Evolutionary conservation across 257 asterid species (phyloP).

Genomic region (Ligustrum vulgare): DNA sequence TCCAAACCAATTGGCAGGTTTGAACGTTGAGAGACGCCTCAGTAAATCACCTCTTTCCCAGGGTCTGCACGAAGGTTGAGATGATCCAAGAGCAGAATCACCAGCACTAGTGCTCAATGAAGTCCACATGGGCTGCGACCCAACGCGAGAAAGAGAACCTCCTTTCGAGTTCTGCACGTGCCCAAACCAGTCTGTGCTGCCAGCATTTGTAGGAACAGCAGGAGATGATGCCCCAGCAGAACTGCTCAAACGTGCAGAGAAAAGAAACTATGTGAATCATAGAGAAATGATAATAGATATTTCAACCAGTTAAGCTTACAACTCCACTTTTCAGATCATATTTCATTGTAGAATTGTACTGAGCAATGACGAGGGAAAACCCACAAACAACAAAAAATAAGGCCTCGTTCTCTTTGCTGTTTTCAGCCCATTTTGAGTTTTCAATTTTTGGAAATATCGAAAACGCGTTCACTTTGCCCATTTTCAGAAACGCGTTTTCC

Average conservation of each 20-base stretch:
- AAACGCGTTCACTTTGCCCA: no score
- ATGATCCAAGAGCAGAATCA: conserved; percentile 93
- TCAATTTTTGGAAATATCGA: no score
- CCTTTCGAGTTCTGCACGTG: conserved; percentile 86
- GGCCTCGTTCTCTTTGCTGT: no score
- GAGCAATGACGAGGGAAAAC: background rate
- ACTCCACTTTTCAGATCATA: conserved; percentile 13
- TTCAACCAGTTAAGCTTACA: conserved; percentile 16
- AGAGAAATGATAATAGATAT: conserved; percentile 5
- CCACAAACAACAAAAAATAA: conserved; percentile 1
- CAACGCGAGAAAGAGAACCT: conserved; percentile 73
- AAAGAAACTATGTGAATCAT: conserved; percentile 3
- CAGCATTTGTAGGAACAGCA: conserved; percentile 82
- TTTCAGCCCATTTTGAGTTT: no score
- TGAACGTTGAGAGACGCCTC: conserved; percentile 94
- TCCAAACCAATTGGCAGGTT: conserved; percentile 88
- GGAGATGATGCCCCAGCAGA: conserved; percentile 99
- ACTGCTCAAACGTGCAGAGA: conserved; percentile 37
- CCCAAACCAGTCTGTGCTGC: conserved; percentile 77
- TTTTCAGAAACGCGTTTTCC: no score
- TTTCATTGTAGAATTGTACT: conserved; percentile 1
- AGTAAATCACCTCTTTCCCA: conserved; percentile 99
- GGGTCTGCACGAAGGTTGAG: conserved; percentile 98
- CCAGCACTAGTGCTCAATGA: conserved; percentile 88
- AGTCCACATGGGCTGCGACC: conserved; percentile 67